Evolutionary conservation across 2,329 filamentous ascomycete species (phyloP).

Genomic region (Botrytis cinerea): DNA sequence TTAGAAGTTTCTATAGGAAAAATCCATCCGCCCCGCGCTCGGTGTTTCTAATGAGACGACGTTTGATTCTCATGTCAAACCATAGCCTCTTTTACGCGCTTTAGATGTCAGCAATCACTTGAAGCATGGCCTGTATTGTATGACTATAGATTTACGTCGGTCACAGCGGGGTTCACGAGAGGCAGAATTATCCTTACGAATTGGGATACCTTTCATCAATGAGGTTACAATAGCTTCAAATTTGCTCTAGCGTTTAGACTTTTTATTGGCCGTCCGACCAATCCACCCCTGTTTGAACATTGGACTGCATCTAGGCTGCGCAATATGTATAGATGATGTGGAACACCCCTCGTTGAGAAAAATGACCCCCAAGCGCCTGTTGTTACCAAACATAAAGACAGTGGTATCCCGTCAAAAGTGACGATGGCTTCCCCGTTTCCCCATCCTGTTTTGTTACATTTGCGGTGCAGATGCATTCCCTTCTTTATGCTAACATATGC

Average conservation of each 20-base stretch:
- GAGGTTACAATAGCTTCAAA: neutral
- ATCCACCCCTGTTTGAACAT: neutral
- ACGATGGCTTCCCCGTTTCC: neutral
- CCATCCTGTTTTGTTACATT: neutral
- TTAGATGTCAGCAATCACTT: neutral
- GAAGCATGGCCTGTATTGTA: neutral
- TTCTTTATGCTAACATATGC: constrained; percentile 5
- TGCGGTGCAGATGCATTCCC: constrained; percentile 9
- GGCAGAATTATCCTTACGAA: neutral
- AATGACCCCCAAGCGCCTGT: neutral
- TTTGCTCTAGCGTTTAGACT: neutral
- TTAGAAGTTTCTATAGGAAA: neutral
- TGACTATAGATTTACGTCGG: neutral
- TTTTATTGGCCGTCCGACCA: neutral
- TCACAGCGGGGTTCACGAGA: neutral
- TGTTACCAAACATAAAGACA: constrained; percentile 12
- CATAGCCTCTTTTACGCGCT: neutral
- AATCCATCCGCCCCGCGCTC: neutral
- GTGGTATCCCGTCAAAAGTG: neutral
- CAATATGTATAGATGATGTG: neutral
- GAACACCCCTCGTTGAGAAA: neutral
- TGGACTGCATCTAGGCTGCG: neutral
- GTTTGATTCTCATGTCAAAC: neutral
- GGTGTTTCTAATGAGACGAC: constrained; percentile 8
- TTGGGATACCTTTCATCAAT: neutral